phyloP scores from a whole-genome alignment of 176 grass and related monocot genomes.

The Eleusine coracana region DNA sequence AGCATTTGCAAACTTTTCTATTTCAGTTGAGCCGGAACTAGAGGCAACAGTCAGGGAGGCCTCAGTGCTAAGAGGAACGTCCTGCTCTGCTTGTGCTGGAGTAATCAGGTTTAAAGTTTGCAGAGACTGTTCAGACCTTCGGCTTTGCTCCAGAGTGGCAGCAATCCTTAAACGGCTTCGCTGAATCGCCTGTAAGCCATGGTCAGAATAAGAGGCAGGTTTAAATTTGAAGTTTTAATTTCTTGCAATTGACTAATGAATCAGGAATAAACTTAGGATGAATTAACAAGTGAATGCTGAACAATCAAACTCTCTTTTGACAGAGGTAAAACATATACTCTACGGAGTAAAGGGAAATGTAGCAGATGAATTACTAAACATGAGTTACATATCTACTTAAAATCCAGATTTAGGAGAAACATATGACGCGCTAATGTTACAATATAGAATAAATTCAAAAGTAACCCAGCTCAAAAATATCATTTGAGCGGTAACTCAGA shows the following conservation, averaged over 20 bases:
- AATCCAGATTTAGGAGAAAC: background rate
- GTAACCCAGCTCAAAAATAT: background rate
- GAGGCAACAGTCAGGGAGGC: conserved; percentile 38
- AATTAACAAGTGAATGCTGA: conserved; percentile 15
- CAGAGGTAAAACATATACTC: background rate
- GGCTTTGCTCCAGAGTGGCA: conserved; percentile 54
- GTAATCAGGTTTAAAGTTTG: conserved; percentile 24
- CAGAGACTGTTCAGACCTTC: conserved; percentile 32
- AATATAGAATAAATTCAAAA: background rate
- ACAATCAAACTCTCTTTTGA: background rate
- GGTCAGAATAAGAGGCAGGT: conserved; percentile 27
- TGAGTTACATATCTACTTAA: background rate
- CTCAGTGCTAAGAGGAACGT: conserved; percentile 21
- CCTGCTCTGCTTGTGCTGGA: conserved; percentile 32
- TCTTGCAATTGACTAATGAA: conserved; percentile 14
- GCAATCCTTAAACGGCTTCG: conserved; percentile 53
- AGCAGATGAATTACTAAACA: conserved; percentile 1
- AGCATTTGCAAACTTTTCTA: conserved; percentile 30
- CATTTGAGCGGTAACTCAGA: background rate
- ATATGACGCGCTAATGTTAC: background rate
- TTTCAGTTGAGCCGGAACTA: conserved; percentile 47
- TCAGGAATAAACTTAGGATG: background rate
- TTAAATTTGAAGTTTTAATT: background rate
- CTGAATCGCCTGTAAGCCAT: conserved; percentile 58
- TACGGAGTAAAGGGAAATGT: background rate